Percentiles rank a stretch among this genome's conserved stretches.
These are phyloP conservation scores for Plasmopara viticola DNA, from an alignment of 352 stramenopile species.

Conservation along the genomic window DNA sequence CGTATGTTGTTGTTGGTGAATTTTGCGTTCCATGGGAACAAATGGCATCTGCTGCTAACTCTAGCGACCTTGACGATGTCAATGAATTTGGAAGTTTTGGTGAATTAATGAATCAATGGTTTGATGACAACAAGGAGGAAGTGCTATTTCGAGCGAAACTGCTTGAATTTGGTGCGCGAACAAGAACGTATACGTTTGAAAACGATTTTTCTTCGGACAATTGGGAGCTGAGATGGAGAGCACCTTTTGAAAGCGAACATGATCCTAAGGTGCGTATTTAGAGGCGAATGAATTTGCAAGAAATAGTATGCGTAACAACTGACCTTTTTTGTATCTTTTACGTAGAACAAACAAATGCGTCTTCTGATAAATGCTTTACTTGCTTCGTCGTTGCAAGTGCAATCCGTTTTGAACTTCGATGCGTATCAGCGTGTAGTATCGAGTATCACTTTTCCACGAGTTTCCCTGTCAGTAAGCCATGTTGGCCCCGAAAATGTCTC, in stretches of 20 bases:
- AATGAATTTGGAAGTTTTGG: conserved; percentile 55
- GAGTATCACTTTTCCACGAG: conserved; percentile 30
- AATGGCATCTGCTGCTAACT: conserved; percentile 2
- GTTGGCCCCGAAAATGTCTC: conserved; percentile 33
- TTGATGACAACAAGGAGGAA: conserved; percentile 58
- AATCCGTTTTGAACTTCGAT: conserved; percentile 34
- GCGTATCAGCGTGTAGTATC: conserved; percentile 36
- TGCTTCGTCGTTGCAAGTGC: conserved; percentile 57
- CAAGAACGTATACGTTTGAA: conserved; percentile 29
- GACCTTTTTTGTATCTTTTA: neutral
- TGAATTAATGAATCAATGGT: conserved; percentile 64
- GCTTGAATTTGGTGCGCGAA: conserved; percentile 30
- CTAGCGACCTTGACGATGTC: conserved; percentile 14
- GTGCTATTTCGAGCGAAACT: conserved; percentile 36
- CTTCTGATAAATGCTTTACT: conserved; percentile 63
- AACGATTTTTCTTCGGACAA: conserved; percentile 44
- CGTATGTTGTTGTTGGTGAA: conserved; percentile 48
- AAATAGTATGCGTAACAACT: neutral
- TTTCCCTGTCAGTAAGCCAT: conserved; percentile 35
- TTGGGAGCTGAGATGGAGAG: conserved; percentile 76
- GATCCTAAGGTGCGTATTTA: conserved; percentile 39
- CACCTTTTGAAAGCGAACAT: conserved; percentile 47
- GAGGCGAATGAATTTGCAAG: neutral
- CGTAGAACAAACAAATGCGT: conserved; percentile 54
- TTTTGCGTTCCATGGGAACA: conserved; percentile 76